Base-by-base conservation (phyloP, 306 rosid species). In the Hippophae gyantsensis region DNA sequence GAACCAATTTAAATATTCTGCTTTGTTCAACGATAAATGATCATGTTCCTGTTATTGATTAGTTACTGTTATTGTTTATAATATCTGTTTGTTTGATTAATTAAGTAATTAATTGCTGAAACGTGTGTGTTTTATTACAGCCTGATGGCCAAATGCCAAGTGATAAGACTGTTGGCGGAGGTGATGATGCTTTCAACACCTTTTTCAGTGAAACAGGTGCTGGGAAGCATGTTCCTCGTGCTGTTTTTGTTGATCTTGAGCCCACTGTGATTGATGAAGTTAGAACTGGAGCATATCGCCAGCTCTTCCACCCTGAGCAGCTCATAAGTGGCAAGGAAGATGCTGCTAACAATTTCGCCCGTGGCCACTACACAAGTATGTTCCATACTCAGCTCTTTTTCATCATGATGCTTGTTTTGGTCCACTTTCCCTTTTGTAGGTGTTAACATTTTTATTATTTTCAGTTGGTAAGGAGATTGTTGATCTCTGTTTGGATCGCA, bases 321-420 rank as follows among this genome's bases (percentile, higher is more conserved):
- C 87, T 89, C 14, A 86, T 89, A 58, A 86, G 95, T 6, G 97
- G 97, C 58, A 89, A 89, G 70, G 97, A 89, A 58, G 97, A 89
- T 73, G 97, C 97, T 11, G 97, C 97, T 72, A 89, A 89, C 83
- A 86, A 89, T 84, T 89, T 89, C 67, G 97, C 97, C 75, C 92
- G 97, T 61, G 97, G 97, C 48, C 97, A 86, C 68, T 89, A 86
- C 42, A 86, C 97, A 84, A 86, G 94, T 85, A 71, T 51, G 68
- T 51, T 8, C 11, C 6, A 44, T 63, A 3, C 13, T 14, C 10
- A 14, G 38, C 38, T 32, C 32, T 56, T 23, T 3, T 10, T 5
- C 13, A 1, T 5, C 2, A 13, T 0, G 40, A 38, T 9, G 6
- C 7, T 47, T 48, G 11, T 48, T 7, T 9, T 5, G 7, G 4